Evolutionary conservation across 805 yeast genomes (phyloP).

Genomic region (Metschnikowia continentalis): DNA sequence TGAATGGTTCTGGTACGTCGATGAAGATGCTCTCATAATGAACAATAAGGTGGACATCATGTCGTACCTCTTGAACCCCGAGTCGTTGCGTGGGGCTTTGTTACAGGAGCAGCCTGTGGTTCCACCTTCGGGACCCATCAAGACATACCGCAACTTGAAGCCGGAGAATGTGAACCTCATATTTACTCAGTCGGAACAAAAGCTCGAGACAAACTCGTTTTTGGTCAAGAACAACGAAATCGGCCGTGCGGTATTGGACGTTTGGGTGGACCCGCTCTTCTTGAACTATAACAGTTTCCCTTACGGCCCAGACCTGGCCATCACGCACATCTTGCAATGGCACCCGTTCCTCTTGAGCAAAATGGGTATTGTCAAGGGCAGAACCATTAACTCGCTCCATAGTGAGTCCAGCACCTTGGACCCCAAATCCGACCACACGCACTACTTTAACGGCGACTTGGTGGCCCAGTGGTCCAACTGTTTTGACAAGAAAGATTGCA

Average conservation of each 20-base stretch:
- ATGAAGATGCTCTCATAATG: constrained; percentile 74
- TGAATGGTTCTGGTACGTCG: constrained; percentile 87
- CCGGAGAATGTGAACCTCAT: constrained; percentile 56
- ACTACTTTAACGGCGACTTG: constrained; percentile 63
- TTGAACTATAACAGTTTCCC: constrained; percentile 63
- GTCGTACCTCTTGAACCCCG: constrained; percentile 55
- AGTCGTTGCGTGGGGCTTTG: constrained; percentile 59
- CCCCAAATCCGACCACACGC: constrained; percentile 36
- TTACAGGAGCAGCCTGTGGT: constrained; percentile 68
- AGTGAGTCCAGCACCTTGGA: constrained; percentile 13
- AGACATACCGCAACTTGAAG: constrained; percentile 59
- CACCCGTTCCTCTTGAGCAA: constrained; percentile 77
- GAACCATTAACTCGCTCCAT: constrained; percentile 32
- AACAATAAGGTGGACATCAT: constrained; percentile 58
- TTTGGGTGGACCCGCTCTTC: constrained; percentile 71
- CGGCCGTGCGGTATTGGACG: constrained; percentile 69
- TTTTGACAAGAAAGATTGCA: constrained; percentile 18
- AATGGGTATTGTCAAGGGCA: constrained; percentile 63
- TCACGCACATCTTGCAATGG: constrained; percentile 92
- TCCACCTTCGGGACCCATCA: constrained; percentile 63
- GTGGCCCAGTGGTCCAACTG: constrained; percentile 62
- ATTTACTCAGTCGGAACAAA: constrained; percentile 63
- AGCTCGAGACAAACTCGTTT: constrained; percentile 66
- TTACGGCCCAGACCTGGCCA: constrained; percentile 57
- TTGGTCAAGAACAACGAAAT: constrained; percentile 62